Percentiles rank a stretch among this genome's conserved stretches.
Conservation (phyloP, 75 land plant genomes). For the Azolla pinnata region DNA sequence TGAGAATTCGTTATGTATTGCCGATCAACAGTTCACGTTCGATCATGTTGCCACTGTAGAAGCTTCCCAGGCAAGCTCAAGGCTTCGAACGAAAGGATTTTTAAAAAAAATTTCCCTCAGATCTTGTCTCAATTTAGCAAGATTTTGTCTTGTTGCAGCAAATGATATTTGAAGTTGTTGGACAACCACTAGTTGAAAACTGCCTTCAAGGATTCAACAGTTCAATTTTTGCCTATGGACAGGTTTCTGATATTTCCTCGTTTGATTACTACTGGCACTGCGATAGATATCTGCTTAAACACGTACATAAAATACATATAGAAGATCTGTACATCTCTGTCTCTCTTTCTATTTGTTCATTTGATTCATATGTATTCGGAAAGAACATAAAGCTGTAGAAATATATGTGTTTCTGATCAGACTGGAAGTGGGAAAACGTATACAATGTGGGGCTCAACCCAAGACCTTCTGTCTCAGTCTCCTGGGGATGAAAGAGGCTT, state of each 20-base stretch:
- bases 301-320: too few species aligned
- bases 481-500: slow-evolving; percentile 58
- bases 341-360: not conserved
- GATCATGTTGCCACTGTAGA: slow-evolving; percentile 56
- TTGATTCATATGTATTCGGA: too few species aligned
- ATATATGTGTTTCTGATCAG: slow-evolving; percentile 30
- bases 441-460: slow-evolving; percentile 91
- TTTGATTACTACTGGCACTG: too few species aligned
- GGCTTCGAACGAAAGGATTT: too few species aligned
- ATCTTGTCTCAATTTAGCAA: too few species aligned
- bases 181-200: slow-evolving; percentile 67
- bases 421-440: slow-evolving; percentile 98
- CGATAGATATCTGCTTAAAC: too few species aligned
- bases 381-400: too few species aligned
- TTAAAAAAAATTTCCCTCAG: too few species aligned
- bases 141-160: slow-evolving; percentile 36
- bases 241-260: slow-evolving; percentile 33
- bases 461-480: slow-evolving; percentile 18
- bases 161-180: slow-evolving; percentile 66
- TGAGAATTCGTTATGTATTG: slow-evolving; percentile 31
- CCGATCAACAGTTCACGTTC: slow-evolving; percentile 48
- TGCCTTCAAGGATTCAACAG: slow-evolving; percentile 88
- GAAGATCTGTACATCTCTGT: too few species aligned
- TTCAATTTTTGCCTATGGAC: slow-evolving; percentile 83
- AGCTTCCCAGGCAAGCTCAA: slow-evolving; percentile 59